A percentile compares a stretch with the other conserved stretches of the same genome.
Conservation (phyloP, 2,329 filamentous ascomycete genomes). For the Aschersonia sp. region DNA sequence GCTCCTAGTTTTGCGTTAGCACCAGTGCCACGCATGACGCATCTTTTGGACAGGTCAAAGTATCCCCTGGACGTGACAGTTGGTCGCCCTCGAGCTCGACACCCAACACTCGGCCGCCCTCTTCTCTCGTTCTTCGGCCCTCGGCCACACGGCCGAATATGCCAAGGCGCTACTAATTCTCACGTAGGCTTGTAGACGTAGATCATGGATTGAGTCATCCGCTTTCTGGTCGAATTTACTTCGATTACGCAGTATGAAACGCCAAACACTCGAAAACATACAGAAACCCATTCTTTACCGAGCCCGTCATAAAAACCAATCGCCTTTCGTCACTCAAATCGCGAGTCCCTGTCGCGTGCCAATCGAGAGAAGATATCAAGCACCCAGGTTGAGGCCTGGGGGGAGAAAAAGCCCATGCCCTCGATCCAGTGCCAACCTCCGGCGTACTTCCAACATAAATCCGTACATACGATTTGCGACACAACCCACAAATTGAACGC, state of each 20-base stretch:
- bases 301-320: not conserved
- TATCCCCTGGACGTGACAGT: no score
- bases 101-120: no score
- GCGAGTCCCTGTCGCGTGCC: constrained; percentile 1
- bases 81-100: no score
- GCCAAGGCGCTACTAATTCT: no score
- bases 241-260: constrained; percentile 32
- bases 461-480: not conserved
- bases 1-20: no score
- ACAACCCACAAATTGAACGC: not conserved
- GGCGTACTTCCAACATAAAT: not conserved
- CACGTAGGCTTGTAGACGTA: not conserved
- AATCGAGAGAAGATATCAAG: not conserved
- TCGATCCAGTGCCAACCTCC: not conserved
- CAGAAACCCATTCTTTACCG: constrained; percentile 7
- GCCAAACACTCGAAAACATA: constrained; percentile 32
- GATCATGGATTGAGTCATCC: not conserved
- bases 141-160: no score
- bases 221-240: not conserved
- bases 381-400: not conserved
- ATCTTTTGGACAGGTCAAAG: no score
- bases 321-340: not conserved
- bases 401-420: not conserved
- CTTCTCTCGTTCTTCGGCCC: no score
- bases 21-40: no score